Base-by-base conservation (phyloP, 2,329 filamentous ascomycete genomes). In the Nigrospora sphaerica region DNA sequence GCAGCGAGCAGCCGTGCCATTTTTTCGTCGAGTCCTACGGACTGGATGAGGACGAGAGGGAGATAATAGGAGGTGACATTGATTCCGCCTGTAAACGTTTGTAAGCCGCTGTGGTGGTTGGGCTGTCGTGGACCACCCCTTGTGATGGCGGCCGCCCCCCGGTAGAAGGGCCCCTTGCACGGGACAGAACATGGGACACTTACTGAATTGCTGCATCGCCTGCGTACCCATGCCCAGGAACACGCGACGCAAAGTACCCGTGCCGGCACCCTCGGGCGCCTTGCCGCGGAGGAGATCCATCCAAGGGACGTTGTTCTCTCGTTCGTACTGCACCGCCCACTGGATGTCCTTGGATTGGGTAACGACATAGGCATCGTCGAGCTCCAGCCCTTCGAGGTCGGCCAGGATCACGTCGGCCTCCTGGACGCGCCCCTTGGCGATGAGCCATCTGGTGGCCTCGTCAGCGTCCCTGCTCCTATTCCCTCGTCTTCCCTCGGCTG, bases 1-100 rank as follows among this genome's bases (percentile, higher is more conserved):
- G 75, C 76, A 0, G 75, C 71, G 14, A 81, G 62, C 0, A 81
- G 60, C 1, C 76, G 66, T 0, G 77, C 71, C 46, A 77, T 64
- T 12, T 60, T 67, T 23, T 77, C 70, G 18, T 60, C 60, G 12
- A 80, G 62, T 0, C 75, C 73, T 1, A 80, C 75, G 2, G 70
- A 76, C 31, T 69, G 57, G 37, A 76, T 77, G 1, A 80, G 60
- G 0, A 80, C 71, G 0, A 70, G 71, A 0, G 75, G 74, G 0
- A 79, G 56, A 42, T 63, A 62, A 39, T 64, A 63, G 3, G 44
- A 49, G n/a, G 53, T 62, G 6, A 59, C 45, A 17, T 63, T 62
- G 36, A 64, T 56, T 1, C 60, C 61, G 17, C 75, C 23, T 28
- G 23, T 10, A 50, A 63, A 50, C 49, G 41, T 49, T 34, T 49